phyloP scores from a whole-genome alignment of 2,329 filamentous ascomycete species.

The Zasmidium angulare region DNA sequence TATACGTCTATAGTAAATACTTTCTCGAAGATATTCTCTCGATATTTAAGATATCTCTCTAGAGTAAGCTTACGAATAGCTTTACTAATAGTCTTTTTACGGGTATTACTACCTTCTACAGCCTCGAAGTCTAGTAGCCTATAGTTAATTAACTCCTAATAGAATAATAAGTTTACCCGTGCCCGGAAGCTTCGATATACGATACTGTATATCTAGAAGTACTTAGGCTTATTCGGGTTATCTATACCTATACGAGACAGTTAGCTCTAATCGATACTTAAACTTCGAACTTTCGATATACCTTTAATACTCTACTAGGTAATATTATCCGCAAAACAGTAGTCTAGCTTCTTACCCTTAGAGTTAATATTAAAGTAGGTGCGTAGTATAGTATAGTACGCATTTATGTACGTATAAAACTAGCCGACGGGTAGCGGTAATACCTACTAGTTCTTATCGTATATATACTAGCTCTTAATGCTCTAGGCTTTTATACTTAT shows the following conservation, averaged over 20 bases:
- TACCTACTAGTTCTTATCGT: neutral
- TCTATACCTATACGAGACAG: no score
- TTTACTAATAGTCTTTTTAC: neutral
- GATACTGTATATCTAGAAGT: neutral
- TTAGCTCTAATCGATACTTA: no score
- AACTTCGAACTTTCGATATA: no score
- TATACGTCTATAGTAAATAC: no score
- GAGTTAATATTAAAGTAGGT: neutral
- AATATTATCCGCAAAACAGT: neutral
- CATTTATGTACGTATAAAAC: neutral
- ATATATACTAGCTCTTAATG: neutral
- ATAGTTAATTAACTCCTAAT: neutral
- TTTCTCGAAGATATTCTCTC: neutral
- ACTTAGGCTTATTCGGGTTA: neutral
- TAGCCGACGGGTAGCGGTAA: neutral
- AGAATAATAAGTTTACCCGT: neutral
- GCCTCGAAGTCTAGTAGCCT: neutral
- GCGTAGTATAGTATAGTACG: neutral
- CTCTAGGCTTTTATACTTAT: neutral
- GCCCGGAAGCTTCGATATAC: neutral
- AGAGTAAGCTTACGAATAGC: neutral
- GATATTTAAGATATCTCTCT: neutral
- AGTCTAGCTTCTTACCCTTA: neutral
- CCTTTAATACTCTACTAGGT: neutral
- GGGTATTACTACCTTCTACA: no score